Evolutionary conservation across 2,329 filamentous ascomycete genomes (phyloP), one percentile per base, ranked within the genome.

Genomic region (Chaetothyriales sp.): DNA sequence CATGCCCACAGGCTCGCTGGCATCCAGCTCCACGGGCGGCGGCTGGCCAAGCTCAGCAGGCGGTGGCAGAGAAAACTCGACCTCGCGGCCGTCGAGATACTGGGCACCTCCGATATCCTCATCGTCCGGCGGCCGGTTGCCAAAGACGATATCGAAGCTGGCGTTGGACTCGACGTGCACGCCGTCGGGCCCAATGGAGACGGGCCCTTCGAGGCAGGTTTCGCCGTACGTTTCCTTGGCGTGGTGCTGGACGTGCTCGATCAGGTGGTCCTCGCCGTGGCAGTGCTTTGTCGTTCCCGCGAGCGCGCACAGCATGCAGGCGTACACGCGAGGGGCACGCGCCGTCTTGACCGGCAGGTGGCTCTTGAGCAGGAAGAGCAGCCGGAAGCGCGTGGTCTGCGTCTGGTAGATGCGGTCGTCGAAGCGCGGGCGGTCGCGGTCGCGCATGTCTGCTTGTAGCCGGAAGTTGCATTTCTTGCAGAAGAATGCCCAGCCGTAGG

Each of bases 131-230:
- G 32, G 10, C 12, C 10, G 3, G 10, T 15, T 39, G 32, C 32
- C 32, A 39, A 53, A 55, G 25, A 49, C 51, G 28, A 53, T n/a
- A 18, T 55, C 53, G 42, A 55, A 55, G 26, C 49, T 53, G 20
- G 18, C 19, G 43, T 53, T 51, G 18, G 48, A 53, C 20, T 49
- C 51, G 5, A 48, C 46, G 36, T 49, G 47, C 7, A 49, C 42
- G 20, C 53, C 53, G 28, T 18, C 32, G 2, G 49, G 45, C n/a
- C 48, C 49, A 20, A 53, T 9, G 43, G 51, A 51, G 6, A 53
- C 47, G 15, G 53, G 53, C 5, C 53, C 51, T 18, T 22, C 49
- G 2, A 55, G 47, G 26, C 50, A 49, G 4, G 51, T 43, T 3
- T 46, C 49, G 2, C 46, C 47, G 1, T 53, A 12, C 5, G 49